Evolutionary conservation across 2,329 filamentous ascomycete species (phyloP).

Genomic region (Sodiomyces alkalinus): DNA sequence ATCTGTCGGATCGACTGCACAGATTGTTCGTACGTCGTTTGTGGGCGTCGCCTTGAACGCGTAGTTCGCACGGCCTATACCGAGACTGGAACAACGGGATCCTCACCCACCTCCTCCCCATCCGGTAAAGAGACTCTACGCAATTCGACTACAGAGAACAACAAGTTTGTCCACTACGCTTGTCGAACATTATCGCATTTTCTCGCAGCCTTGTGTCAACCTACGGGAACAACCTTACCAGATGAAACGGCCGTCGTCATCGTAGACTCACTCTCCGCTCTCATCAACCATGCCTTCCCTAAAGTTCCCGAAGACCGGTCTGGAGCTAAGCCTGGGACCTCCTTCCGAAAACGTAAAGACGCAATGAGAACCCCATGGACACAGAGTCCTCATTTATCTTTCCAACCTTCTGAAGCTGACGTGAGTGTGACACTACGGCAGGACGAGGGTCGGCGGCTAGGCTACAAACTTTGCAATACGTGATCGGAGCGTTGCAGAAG

Average conservation of each 20-base stretch:
- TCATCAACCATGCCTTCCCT: conserved; percentile 66
- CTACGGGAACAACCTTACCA: conserved; percentile 49
- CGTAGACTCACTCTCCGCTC: conserved; percentile 61
- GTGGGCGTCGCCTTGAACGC: conserved; percentile 19
- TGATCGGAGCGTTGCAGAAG: conserved; percentile 59
- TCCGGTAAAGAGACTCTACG: no score
- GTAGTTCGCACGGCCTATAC: conserved; percentile 11
- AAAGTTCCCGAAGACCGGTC: conserved; percentile 27
- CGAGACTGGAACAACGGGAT: no score
- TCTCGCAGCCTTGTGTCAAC: conserved; percentile 57
- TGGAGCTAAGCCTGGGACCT: conserved; percentile 1
- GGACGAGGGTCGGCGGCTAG: conserved; percentile 23
- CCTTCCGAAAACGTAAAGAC: no score
- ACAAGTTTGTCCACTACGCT: conserved; percentile 33
- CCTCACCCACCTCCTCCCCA: no score
- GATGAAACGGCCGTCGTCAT: conserved; percentile 51
- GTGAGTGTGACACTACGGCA: no score
- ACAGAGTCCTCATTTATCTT: no score
- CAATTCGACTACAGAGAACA: no score
- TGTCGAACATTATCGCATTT: conserved; percentile 53
- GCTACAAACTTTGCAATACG: conserved; percentile 38
- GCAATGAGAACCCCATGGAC: no score
- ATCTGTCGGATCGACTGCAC: neutral
- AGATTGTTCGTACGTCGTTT: conserved; percentile 26
- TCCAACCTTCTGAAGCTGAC: no score